These are phyloP conservation scores for Trypanosoma platydactyli DNA, from an alignment of 208 protist species.

Conservation along the genomic window DNA sequence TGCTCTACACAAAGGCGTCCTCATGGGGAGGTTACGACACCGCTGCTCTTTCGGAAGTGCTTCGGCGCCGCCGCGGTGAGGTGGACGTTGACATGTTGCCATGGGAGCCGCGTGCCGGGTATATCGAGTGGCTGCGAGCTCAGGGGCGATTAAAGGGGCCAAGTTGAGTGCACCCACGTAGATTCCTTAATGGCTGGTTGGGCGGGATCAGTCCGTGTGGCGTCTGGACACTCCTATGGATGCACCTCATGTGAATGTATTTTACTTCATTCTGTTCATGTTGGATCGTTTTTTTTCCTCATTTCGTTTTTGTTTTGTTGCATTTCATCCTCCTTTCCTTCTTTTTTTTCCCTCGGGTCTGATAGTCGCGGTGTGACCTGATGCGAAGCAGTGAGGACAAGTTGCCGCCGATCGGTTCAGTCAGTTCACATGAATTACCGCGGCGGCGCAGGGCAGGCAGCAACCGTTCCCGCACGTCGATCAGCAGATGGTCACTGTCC, in stretches of 20 bases:
- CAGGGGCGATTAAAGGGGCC: conserved; percentile 46
- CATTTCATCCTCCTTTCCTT: conserved; percentile 1
- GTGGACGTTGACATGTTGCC: conserved; percentile 61
- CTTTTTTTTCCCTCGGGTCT: neutral
- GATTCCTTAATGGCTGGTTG: neutral
- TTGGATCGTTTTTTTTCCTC: neutral
- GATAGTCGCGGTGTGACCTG: neutral
- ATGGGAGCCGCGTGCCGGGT: conserved; percentile 71
- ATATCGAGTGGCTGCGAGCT: conserved; percentile 57
- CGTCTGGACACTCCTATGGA: neutral
- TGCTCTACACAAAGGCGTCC: conserved; percentile 52
- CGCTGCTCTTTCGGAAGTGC: conserved; percentile 33
- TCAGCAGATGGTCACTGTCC: neutral
- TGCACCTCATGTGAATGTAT: neutral
- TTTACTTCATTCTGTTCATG: conserved; percentile 6
- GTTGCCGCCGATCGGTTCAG: neutral
- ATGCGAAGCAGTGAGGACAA: conserved; percentile 8
- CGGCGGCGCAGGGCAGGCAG: neutral
- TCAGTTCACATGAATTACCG: neutral
- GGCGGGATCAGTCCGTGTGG: no score
- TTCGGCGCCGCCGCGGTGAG: conserved; percentile 45
- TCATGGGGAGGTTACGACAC: conserved; percentile 33
- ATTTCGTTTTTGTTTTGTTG: neutral
- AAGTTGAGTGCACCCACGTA: neutral
- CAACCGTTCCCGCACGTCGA: neutral